Evolutionary conservation across 257 asterid species (phyloP), one percentile per base, ranked within the genome.

Genomic region (Solanum sejunctum): DNA sequence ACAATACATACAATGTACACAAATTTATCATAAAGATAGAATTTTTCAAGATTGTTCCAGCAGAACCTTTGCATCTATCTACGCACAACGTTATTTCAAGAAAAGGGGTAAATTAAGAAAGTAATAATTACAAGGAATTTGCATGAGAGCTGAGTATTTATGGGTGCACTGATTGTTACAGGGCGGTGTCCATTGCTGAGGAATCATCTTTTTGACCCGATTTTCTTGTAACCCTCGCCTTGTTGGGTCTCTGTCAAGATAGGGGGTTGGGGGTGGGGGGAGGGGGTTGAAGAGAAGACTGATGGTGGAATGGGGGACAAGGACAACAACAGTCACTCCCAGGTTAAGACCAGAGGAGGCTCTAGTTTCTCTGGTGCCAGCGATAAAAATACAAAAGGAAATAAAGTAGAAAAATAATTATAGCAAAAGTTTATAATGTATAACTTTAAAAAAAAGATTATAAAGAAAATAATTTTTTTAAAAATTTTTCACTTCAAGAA

Each of bases 81-180:
- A 10, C n/a, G 11, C 21, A 56, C 21, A 23, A 63, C 6, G 55
- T 6, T 12, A 72, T 16, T 56, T 64, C 12, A 23, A 52, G 5
- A 78, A 8, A n/a, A 89, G 32, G 17, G 36, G 20, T 2, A 0
- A 12, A 63, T 6, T 12, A 60, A 12, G 80, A 8, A 41, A 49
- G 60, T 3, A 11, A n/a, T 45, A 45, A 39, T 86, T 89, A 95
- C 98, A 95, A 41, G 99, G 98, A 61, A 94, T 95, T 90, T 95
- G 95, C 91, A 89, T 88, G 90, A 94, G 95, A 85, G 97, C 88
- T 12, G 96, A 91, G 87, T 91, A 94, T 86, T 95, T 93, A 80
- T 85, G 90, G 81, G 97, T 95, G 94, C 98, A 95, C 86, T 91
- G 91, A 82, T 85, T 87, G 92, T 94, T 94, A 87, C 98, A 94